Evolutionary conservation across 352 stramenopile species (phyloP).

Genomic region (Phytopythium oedochilum): DNA sequence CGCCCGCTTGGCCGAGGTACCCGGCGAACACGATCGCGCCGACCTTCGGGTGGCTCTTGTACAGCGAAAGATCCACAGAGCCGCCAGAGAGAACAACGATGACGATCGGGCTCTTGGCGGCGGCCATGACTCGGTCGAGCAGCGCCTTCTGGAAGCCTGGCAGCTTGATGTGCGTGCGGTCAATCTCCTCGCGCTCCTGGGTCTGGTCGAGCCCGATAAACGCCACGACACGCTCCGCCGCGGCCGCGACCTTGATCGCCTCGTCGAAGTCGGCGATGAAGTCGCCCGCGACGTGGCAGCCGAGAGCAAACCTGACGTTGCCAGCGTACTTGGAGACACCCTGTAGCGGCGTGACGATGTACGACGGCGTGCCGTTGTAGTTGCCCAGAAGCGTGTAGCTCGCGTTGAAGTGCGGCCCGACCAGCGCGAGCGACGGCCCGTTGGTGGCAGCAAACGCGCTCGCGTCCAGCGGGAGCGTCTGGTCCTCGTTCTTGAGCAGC

Average conservation of each 20-base stretch:
- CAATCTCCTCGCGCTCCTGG: conserved; percentile 65
- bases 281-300: conserved; percentile 53
- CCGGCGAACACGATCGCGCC: conserved; percentile 64
- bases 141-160: conserved; percentile 63
- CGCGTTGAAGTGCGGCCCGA: conserved; percentile 77
- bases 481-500: conserved; percentile 86
- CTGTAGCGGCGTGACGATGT: conserved; percentile 58
- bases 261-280: conserved; percentile 40
- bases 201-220: conserved; percentile 64
- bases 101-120: conserved; percentile 50
- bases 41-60: conserved; percentile 53
- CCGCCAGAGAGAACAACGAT: conserved; percentile 81
- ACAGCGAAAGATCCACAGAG: conserved; percentile 59
- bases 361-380: conserved; percentile 61
- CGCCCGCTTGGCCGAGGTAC: conserved; percentile 67
- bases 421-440: conserved; percentile 39
- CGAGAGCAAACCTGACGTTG: conserved; percentile 31
- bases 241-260: conserved; percentile 29
- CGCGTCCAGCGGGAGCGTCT: conserved; percentile 43
- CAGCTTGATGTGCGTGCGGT: conserved; percentile 51
- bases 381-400: conserved; percentile 55
- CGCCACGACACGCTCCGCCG: conserved; percentile 44
- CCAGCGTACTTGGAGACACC: conserved; percentile 24
- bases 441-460: conserved; percentile 12
- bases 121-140: conserved; percentile 41